Base-by-base conservation (phyloP, 192 early-diverging fungal species). In the Cladochytrium replicatum region DNA sequence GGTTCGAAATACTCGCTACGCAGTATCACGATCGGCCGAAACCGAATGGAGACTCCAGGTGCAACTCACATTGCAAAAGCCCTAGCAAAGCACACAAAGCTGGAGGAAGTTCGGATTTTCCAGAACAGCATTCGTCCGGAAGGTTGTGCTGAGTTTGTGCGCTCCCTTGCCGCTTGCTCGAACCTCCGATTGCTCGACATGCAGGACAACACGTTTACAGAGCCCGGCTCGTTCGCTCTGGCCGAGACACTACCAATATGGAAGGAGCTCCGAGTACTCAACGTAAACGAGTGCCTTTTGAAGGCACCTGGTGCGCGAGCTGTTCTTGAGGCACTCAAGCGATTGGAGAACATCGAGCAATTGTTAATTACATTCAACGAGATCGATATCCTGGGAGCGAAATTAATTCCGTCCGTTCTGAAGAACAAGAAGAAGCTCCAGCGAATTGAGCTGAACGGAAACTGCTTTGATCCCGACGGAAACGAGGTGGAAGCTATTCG, bases 91-190 rank as follows among this genome's bases (percentile, higher is more conserved):
- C 63, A 80, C 31, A 76, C 84, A 41, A 82, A 78, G 22, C 58
- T 98, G 48, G 69, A 69, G 15, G 82, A 89, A 46, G 71, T 98
- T 28, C 79, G 87, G 39, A 88, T 98, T 80, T 92, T 91, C 17
- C 92, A 98, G 60, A 98, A 98, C 63, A 89, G 91, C 48, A 98
- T 98, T 46, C 87, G 94, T 21, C 86, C 91, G 11, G 92, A 96
- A 31, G 92, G 94, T 46, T 86, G 30, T 72, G 11, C 15, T 9
- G 11, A 37, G 34, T 15, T 15, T 15, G 34, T 9, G 15, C 34
- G 15, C 34, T 37, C 34, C 15, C 15, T 44, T 28, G 11, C 17
- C 11, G 11, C 21, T 22, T 89, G 86, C 61, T 65, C 67, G 23
- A 58, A 71, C 19, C 61, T 98, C 34, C 66, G 81, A 38, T 69